Evolutionary conservation across 441 rosid genomes (phyloP).

Genomic region (Adansonia madagascariensis): DNA sequence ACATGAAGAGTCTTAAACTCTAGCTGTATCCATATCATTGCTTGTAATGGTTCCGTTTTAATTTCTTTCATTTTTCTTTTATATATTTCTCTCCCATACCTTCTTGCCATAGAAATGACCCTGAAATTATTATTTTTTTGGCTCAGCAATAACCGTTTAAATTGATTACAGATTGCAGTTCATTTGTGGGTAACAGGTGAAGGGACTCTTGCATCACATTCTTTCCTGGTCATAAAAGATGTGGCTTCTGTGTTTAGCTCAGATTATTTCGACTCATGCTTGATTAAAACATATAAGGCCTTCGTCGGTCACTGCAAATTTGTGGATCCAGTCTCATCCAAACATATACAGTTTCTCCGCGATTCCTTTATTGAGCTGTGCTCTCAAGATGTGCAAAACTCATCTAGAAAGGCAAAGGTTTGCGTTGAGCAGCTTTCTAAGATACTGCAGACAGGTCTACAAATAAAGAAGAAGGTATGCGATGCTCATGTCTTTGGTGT

Average conservation of each 20-base stretch:
- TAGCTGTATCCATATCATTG: not conserved
- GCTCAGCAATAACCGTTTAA: slow-evolving; percentile 19
- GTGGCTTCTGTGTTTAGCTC: slow-evolving; percentile 60
- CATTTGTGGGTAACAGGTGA: slow-evolving; percentile 85
- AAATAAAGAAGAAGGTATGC: slow-evolving; percentile 74
- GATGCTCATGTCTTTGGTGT: slow-evolving; percentile 17
- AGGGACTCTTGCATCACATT: slow-evolving; percentile 52
- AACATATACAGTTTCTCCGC: slow-evolving; percentile 57
- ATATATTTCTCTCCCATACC: not conserved
- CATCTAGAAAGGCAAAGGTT: slow-evolving; percentile 60
- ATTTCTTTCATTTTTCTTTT: not conserved
- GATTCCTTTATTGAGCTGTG: slow-evolving; percentile 73
- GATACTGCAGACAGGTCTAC: slow-evolving; percentile 68
- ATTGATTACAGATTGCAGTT: slow-evolving; percentile 61
- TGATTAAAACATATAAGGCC: slow-evolving; percentile 68
- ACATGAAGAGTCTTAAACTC: not conserved
- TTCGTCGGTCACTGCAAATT: slow-evolving; percentile 68
- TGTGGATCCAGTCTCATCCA: slow-evolving; percentile 49
- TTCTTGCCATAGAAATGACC: not conserved
- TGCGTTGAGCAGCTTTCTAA: slow-evolving; percentile 72
- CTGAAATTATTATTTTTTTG: not conserved
- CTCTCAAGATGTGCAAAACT: slow-evolving; percentile 75
- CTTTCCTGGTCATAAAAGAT: slow-evolving; percentile 64
- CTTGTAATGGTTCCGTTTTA: not conserved
- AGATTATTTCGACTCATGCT: slow-evolving; percentile 64